Evolutionary conservation across 768 basidiomycete species (phyloP).

Genomic region (Phanerodontia chrysosporium): DNA sequence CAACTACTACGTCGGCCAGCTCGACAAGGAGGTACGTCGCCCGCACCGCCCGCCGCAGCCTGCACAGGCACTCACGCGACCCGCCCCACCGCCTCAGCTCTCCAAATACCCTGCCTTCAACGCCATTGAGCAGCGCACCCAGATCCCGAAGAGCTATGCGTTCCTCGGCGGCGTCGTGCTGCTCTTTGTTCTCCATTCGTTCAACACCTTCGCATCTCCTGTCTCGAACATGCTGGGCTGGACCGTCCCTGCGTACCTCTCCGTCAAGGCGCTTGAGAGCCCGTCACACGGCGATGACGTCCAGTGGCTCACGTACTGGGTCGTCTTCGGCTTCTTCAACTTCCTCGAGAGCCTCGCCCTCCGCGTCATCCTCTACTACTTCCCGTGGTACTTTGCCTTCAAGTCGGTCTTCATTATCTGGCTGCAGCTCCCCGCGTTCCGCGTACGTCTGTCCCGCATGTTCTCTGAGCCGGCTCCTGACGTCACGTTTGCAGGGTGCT

Average conservation of each 20-base stretch:
- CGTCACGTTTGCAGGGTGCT: constrained; percentile 59
- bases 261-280: constrained; percentile 88
- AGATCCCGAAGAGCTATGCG: constrained; percentile 88
- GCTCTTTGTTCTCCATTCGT: constrained; percentile 68
- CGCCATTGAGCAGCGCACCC: constrained; percentile 83
- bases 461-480: not conserved
- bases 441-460: constrained; percentile 48
- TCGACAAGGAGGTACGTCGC: constrained; percentile 90
- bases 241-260: constrained; percentile 92
- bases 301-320: constrained; percentile 99
- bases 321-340: constrained; percentile 91
- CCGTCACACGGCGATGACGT: constrained; percentile 81
- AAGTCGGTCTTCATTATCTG: constrained; percentile 90
- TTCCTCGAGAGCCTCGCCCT: constrained; percentile 86
- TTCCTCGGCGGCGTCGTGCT: constrained; percentile 70
- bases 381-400: constrained; percentile 92
- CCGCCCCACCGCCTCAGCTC: constrained; percentile 40
- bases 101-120: constrained; percentile 84
- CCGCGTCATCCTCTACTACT: constrained; percentile 81
- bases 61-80: constrained; percentile 18
- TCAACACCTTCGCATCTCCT: constrained; percentile 90
- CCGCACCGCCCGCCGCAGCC: not conserved
- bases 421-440: constrained; percentile 84
- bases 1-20: constrained; percentile 75
- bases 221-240: constrained; percentile 94